These are phyloP conservation scores for Madurella mycetomatis DNA, from an alignment of 2,329 filamentous ascomycete species.

Conservation along the genomic window DNA sequence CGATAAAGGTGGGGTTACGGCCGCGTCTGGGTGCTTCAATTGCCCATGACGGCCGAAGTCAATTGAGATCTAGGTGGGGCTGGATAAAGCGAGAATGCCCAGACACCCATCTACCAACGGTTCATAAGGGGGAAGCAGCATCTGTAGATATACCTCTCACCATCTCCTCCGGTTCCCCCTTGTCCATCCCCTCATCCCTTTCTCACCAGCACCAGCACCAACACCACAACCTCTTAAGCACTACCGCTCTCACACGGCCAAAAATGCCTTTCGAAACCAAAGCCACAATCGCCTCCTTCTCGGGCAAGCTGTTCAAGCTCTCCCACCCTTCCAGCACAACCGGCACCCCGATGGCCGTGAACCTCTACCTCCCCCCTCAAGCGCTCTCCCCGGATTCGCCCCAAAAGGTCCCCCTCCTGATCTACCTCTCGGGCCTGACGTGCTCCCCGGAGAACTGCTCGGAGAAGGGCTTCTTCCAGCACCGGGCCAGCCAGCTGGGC, in stretches of 20 bases:
- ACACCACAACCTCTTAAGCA: not conserved
- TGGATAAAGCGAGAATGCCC: not conserved
- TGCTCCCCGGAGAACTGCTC: conserved; percentile 86
- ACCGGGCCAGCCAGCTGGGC: conserved; percentile 69
- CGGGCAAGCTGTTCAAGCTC: conserved; percentile 92
- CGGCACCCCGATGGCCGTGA: conserved; percentile 84
- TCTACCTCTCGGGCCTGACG: conserved; percentile 91
- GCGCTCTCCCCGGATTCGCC: conserved; percentile 46
- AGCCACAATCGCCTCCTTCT: conserved; percentile 84
- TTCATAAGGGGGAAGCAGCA: not conserved
- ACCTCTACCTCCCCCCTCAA: conserved; percentile 81
- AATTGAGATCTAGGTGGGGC: not conserved
- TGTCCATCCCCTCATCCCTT: not conserved
- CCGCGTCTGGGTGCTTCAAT: not conserved
- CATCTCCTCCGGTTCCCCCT: not conserved
- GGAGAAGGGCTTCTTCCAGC: conserved; percentile 87
- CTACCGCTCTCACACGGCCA: not conserved
- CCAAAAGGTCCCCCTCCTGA: conserved; percentile 72
- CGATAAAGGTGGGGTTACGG: conserved; percentile 7
- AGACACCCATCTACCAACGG: not conserved
- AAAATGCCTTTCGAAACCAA: conserved; percentile 83
- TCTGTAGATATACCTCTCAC: not conserved
- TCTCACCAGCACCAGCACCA: not conserved
- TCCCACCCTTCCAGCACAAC: conserved; percentile 76
- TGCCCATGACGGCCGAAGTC: not conserved